A percentile compares a stretch with the other conserved stretches of the same genome.
phyloP scores from a whole-genome alignment of 139 green algal genomes.

The Trebouxia sp. region DNA sequence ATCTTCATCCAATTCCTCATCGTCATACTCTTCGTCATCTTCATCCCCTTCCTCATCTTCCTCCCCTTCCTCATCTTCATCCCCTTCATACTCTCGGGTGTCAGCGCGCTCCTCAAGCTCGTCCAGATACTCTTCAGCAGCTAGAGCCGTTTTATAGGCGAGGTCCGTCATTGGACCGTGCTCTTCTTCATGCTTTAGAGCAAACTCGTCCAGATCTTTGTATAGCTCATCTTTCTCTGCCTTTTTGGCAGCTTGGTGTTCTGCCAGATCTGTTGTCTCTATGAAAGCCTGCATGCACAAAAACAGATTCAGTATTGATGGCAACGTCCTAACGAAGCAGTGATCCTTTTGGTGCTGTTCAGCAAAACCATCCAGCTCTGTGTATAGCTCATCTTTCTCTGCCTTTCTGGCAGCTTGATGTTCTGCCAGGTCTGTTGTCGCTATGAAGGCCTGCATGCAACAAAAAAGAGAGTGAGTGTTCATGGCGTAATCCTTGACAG shows the following conservation, averaged over 20 bases:
- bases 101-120: too few species aligned
- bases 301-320: background rate
- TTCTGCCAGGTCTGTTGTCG: background rate
- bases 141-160: background rate
- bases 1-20: background rate
- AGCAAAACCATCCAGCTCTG: background rate
- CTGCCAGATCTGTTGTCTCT: background rate
- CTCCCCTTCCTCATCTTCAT: background rate
- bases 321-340: too few species aligned
- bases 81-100: background rate
- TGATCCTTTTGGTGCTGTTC: background rate
- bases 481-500: too few species aligned
- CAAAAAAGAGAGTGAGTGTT: too few species aligned
- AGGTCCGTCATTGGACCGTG: too few species aligned
- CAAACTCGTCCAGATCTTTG: background rate
- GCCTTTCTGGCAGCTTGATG: background rate
- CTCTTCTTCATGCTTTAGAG: too few species aligned
- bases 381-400: background rate
- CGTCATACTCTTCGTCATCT: too few species aligned
- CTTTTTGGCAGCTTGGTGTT: background rate
- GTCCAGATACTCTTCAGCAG: background rate
- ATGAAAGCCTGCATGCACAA: background rate
- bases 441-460: background rate
- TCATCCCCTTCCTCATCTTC: background rate
- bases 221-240: background rate